Base-by-base conservation (phyloP, 23 red algal species). In the Gracilaria gracilis region DNA sequence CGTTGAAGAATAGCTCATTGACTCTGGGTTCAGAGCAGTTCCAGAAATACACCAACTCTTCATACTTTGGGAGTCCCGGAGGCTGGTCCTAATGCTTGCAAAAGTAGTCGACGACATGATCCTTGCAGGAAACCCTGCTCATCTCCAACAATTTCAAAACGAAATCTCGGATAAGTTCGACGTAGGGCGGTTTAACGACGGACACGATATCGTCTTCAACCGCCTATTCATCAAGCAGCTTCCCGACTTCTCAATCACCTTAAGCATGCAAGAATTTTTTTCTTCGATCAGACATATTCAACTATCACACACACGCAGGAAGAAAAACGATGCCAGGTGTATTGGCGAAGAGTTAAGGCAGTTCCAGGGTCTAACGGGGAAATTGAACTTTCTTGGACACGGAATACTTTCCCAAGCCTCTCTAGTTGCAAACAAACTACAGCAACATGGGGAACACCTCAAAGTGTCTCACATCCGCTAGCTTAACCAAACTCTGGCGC, bases 351-450 rank as follows among this genome's bases (percentile, higher is more conserved):
- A 46, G 42, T 11, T 46, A 4, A 46, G 42, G 11, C 5, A 46
- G 11, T 46, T 46, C 42, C 42, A 46, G 42, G 11, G 42, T 11
- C 42, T 46, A 46, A 46, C 42, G 4, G 42, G 42, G 11, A 62
- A 59, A 36, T 0, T 83, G 17, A 83, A 83, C 57, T 83, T 83
- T 53, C 50, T 83, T 4, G 80, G 0, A 9, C 80, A 83, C 37
- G 80, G 55, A 7, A 35, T 64, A 8, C 81, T 85, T 19, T 59
- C 4, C 14, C 61, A 46, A 28, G 61, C 61, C 17, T 85, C 81
- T 9, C 61, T 67, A 25, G 31, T 48, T 8, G 55, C 81, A 11
- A 70, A 25, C 38, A 67, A 62, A 12, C 57, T 85, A 0, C 62
- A 85, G 40, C 81, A 69, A 1, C 24, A 48, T 0, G 59, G 37